phyloP scores from a whole-genome alignment of 2,329 filamentous ascomycete genomes.

The Lasiodiplodia theobromae region DNA sequence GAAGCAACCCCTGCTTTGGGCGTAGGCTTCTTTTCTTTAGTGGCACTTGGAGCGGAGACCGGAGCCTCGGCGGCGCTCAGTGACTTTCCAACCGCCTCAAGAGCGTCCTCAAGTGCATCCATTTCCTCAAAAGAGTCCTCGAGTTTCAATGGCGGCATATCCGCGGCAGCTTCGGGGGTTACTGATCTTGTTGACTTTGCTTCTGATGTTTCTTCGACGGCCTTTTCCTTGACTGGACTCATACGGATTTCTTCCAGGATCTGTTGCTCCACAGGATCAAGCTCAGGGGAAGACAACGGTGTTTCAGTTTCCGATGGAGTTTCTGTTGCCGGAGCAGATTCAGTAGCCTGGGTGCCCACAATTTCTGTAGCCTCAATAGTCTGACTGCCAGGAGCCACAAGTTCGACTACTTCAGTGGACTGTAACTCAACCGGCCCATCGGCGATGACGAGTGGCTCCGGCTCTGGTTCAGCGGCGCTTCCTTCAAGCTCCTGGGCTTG shows the following conservation, averaged over 20 bases:
- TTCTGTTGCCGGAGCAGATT: background rate
- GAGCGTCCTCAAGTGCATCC: slow-evolving; percentile 60
- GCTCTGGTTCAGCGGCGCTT: background rate
- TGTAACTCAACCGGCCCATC: background rate
- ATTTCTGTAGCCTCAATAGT: slow-evolving; percentile 1
- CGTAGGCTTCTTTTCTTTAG: slow-evolving; percentile 33
- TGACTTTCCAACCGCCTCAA: slow-evolving; percentile 55
- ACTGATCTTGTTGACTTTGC: background rate
- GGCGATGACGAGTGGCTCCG: background rate
- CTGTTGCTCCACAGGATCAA: slow-evolving; percentile 15
- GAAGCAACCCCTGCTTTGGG: background rate
- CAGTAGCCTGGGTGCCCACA: background rate
- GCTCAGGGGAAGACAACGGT: slow-evolving; percentile 1
- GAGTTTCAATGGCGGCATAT: slow-evolving; percentile 44
- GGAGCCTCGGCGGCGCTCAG: slow-evolving; percentile 43
- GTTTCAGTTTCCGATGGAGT: background rate
- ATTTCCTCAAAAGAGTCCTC: slow-evolving; percentile 59
- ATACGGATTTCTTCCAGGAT: slow-evolving; percentile 10
- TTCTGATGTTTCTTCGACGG: slow-evolving; percentile 32
- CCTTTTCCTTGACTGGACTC: background rate
- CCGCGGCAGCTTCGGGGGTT: slow-evolving; percentile 30
- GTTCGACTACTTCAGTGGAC: background rate
- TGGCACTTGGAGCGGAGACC: slow-evolving; percentile 34
- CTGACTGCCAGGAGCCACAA: background rate
- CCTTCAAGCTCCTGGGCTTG: background rate